Evolutionary conservation across 2,329 filamentous ascomycete species (phyloP).

Genomic region (Aspergillus melleus): DNA sequence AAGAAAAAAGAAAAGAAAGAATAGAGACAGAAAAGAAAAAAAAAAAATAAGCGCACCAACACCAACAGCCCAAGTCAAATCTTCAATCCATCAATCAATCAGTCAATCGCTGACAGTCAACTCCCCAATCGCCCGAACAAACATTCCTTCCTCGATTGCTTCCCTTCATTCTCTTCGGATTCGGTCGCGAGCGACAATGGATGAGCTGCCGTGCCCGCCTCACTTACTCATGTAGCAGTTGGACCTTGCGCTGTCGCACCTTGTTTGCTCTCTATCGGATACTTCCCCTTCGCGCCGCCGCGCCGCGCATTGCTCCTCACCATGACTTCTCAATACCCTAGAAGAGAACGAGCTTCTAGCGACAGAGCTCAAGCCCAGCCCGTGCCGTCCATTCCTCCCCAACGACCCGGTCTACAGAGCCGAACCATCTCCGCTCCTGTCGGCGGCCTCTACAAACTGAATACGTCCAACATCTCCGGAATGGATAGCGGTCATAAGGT

Average conservation of each 20-base stretch:
- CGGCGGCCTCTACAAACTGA: constrained; percentile 30
- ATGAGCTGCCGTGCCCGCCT: constrained; percentile 28
- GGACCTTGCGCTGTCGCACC: constrained; percentile 23
- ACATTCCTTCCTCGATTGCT: background rate
- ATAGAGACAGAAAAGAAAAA: background rate
- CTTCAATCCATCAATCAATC: background rate
- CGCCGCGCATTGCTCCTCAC: constrained; percentile 11
- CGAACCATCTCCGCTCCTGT: constrained; percentile 38
- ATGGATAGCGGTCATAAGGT: constrained; percentile 19
- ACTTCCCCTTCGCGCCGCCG: constrained; percentile 11
- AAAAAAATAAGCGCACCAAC: background rate
- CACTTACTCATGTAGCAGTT: constrained; percentile 32
- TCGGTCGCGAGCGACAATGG: constrained; percentile 31
- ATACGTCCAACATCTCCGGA: constrained; percentile 19
- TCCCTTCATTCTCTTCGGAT: background rate
- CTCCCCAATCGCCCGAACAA: background rate
- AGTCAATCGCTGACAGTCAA: background rate
- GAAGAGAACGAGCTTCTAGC: constrained; percentile 34
- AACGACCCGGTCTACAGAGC: constrained; percentile 32
- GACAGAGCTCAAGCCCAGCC: constrained; percentile 26
- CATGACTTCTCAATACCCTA: constrained; percentile 30
- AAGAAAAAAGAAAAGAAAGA: background rate
- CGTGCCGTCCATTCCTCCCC: constrained; percentile 22
- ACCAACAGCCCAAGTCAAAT: background rate
- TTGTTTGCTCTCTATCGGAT: constrained; percentile 21